Conservation (phyloP, 192 early-diverging fungal genomes). For the Podila epicladia region DNA sequence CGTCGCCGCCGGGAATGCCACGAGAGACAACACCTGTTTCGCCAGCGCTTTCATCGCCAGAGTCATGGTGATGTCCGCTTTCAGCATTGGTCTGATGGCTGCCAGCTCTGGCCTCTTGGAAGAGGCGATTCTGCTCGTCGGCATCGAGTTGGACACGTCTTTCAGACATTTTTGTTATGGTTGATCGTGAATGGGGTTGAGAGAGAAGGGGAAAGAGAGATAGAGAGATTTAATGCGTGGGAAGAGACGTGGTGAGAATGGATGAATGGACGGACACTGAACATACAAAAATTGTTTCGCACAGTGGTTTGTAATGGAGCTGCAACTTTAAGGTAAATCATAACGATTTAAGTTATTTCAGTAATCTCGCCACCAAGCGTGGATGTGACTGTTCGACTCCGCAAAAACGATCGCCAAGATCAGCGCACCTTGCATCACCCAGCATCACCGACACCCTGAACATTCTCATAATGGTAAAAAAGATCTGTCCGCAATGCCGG, state of each 20-base stretch:
- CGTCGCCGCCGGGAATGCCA: slow-evolving; percentile 47
- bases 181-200: background rate
- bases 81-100: background rate
- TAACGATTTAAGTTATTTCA: too few relatives aligned
- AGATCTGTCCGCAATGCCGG: slow-evolving; percentile 23
- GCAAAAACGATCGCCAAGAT: too few relatives aligned
- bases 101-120: slow-evolving; percentile 22
- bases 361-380: too few relatives aligned
- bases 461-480: slow-evolving; percentile 4
- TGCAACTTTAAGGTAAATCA: too few relatives aligned
- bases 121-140: slow-evolving; percentile 44
- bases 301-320: too few relatives aligned
- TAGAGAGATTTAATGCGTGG: background rate
- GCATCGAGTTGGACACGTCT: slow-evolving; percentile 36
- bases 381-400: too few relatives aligned
- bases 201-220: background rate
- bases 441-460: background rate
- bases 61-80: slow-evolving; percentile 20
- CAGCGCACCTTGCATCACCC: too few relatives aligned
- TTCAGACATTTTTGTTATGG: slow-evolving; percentile 19
- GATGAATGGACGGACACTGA: too few relatives aligned
- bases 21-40: slow-evolving; percentile 39
- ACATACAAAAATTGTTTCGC: too few relatives aligned
- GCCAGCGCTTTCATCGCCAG: slow-evolving; percentile 36
- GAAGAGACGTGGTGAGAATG: background rate